Conservation (phyloP, 2,329 filamentous ascomycete genomes). For the Stagonosporopsis rhizophila region DNA sequence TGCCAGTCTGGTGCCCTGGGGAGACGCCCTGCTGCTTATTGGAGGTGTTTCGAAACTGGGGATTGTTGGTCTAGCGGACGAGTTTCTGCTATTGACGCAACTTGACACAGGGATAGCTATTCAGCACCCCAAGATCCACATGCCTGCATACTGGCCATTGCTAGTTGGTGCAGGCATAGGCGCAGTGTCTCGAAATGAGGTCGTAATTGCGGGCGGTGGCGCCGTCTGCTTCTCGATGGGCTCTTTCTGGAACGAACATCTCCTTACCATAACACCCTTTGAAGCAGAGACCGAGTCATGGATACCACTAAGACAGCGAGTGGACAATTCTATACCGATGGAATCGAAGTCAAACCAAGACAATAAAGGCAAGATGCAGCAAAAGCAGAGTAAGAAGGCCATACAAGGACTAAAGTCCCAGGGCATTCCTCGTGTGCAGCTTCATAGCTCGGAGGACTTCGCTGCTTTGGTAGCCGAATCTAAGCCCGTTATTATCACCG, state of each 20-base stretch:
- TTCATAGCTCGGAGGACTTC: constrained; percentile 66
- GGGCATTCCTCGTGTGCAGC: constrained; percentile 59
- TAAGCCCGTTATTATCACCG: constrained; percentile 70
- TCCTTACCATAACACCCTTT: constrained; percentile 29
- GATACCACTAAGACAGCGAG: constrained; percentile 22
- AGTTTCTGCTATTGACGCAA: constrained; percentile 38
- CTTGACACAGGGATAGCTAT: constrained; percentile 29
- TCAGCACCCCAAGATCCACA: constrained; percentile 27
- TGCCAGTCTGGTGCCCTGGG: constrained; percentile 57
- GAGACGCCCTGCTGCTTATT: constrained; percentile 57
- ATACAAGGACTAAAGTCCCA: constrained; percentile 17
- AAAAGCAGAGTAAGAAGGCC: constrained; percentile 21
- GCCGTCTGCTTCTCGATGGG: constrained; percentile 92
- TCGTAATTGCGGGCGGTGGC: constrained; percentile 78
- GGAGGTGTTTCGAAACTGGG: constrained; percentile 57
- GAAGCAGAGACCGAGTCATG: constrained; percentile 26
- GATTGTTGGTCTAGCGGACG: constrained; percentile 35
- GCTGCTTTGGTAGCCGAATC: constrained; percentile 62
- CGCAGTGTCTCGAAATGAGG: constrained; percentile 54
- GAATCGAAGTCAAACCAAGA: constrained; percentile 7
- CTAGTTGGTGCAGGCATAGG: constrained; percentile 72
- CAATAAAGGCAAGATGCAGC: constrained; percentile 20
- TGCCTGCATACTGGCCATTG: constrained; percentile 63
- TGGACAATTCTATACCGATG: constrained; percentile 20
- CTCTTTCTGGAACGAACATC: constrained; percentile 73